Evolutionary conservation across 352 stramenopile genomes (phyloP), one percentile per base, ranked within the genome.

Genomic region (Globisporangium barbulae): DNA sequence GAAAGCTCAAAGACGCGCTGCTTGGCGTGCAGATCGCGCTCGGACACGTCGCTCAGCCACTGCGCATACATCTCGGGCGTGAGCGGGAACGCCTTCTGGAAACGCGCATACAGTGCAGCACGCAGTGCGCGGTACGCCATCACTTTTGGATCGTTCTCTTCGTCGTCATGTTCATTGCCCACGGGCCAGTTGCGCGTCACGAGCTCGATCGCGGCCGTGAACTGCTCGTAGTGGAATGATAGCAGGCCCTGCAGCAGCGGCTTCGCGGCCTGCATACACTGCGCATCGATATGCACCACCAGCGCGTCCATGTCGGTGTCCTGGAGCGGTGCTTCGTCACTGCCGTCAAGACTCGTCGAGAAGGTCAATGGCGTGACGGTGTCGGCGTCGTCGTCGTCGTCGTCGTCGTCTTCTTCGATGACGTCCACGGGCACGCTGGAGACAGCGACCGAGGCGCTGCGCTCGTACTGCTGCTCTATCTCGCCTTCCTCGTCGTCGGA

Each of bases 61-160:
- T 90, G 73, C 28, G 48, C 30, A 57, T 86, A 88, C 70, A 90
- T 75, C 53, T 78, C 72, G 19, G 78, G 70, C 17, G 76, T 88
- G 8, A 92, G 64, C 12, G 83, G 83, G 53, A 86, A 89, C 2
- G 59, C 72, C 39, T 28, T 42, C n/a, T 87, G 80, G 65, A 91
- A 91, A 41, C 57, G 59, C 6, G 44, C 53, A 48, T 75, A 89
- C 0, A 91, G 19, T n/a, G 65, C 59, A 15, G 62, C 44, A 44
- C 77, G 74, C 4, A 80, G 63, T 19, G 50, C 55, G 31, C 66
- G 68, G 58, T 72, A 85, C 21, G 52, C 15, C 0, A 17, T n/a
- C 10, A 53, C 8, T 48, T 19, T 6, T 69, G 56, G 42, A 30
- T 59, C 7, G 54, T 62, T 13, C 55, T 42, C 30, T 4, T 15